Evolutionary conservation across 2,329 filamentous ascomycete species (phyloP), one percentile per base, ranked within the genome.

Genomic region (Huntiella decipiens): DNA sequence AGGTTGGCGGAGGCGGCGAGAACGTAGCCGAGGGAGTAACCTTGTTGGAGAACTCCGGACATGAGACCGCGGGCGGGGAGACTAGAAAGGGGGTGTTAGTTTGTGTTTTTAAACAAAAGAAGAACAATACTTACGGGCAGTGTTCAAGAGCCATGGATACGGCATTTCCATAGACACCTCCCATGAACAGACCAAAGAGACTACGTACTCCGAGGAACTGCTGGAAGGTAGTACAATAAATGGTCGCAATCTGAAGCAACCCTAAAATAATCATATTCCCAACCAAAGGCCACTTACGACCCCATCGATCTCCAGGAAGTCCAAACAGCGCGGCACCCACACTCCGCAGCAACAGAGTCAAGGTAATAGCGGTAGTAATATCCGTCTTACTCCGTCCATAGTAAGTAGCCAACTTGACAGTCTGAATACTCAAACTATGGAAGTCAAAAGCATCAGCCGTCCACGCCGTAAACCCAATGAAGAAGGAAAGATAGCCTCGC

Each of bases 401-500:
- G 56, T 68, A 66, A 36, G 63, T 54, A 41, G 67, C 70, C 17
- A 87, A 65, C 61, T 85, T 84, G 53, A 71, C 70, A 3, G 81
- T 82, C 58, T 86, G 82, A 52, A 88, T 82, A 4, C 77, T 82
- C 6, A 88, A 67, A 19, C 82, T 79, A 60, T 86, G 81, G 57
- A 87, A 88, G 60, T 86, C 82, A 58, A 87, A 88, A 3, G 82
- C 82, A 58, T 88, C 83, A 47, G 81, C 82, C 1, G 74, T 81
- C 83, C 83, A 88, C 12, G 81, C 77, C 32, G 70, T 60, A 56
- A 87, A 76, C 3, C 81, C 82, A 8, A 85, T 78, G 36, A 81
- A 52, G 62, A 88, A 77, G 64, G 82, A 86, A 12, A 82, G 56
- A 82, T 82, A 88, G 56, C 81, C 76, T 50, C 67, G 72, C 17